Evolutionary conservation across 2,329 filamentous ascomycete species (phyloP), one percentile per base, ranked within the genome.

Genomic region (Colletotrichum tabaci): DNA sequence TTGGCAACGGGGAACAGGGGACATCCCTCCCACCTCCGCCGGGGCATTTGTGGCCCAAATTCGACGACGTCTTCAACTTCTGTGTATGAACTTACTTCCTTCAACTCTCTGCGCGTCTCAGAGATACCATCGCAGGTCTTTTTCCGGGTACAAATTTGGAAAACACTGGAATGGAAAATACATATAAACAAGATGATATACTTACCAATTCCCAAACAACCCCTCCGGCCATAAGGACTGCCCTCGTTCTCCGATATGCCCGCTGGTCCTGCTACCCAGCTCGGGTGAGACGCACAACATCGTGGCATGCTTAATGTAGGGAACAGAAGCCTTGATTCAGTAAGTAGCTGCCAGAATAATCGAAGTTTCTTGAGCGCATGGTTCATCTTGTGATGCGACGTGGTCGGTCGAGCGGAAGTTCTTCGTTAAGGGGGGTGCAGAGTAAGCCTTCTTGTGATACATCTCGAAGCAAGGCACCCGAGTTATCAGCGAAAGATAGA

Each of bases 1-100:
- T 63, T 8, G 23, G 47, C 35, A 46, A 35, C 49, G 16, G 5
- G 9, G 13, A 40, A 49, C 61, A 63, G 38, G 61, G 61, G 3
- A 26, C 16, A 30, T 63, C 47, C 61, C 61, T 63, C 47, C 61
- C 61, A 30, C 23, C 35, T 53, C 21, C 38, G 13, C 61, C 16
- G 35, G 38, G 23, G 49, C 61, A 53, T 2, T 44, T 26, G 49
- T 23, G 61, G 23, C 47, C 26, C 40, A 63, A 55, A 53, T 53
- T 55, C 23, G 23, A 63, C 61, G 61, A 63, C 61, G 53, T 52
- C 4, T 26, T 63, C 23, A 46, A 7, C 42, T 18, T 18, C 3
- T 18, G 2, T 46, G 40, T 23, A 15, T 53, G 23, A 5, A 35
- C 10, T 44, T 42, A 16, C 61, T 63, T 42, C 49, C 53, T 30